Percentiles rank a stretch among this genome's conserved stretches.
Evolutionary conservation across 192 early-diverging fungal species (phyloP).

Genomic region (Fimicolochytrium jonesii): DNA sequence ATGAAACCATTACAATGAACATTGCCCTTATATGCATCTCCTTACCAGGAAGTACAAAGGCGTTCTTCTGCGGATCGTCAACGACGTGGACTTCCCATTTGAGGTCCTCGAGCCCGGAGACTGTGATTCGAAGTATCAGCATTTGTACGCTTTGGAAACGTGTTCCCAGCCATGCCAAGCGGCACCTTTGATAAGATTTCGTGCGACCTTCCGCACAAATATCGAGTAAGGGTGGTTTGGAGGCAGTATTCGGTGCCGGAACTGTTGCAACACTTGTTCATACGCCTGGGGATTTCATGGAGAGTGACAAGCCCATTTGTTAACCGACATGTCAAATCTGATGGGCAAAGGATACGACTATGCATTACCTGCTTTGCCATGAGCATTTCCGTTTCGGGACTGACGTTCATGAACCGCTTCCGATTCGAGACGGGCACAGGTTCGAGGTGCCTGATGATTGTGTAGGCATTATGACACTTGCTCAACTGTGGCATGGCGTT

Average conservation of each 20-base stretch:
- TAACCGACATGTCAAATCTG: not conserved
- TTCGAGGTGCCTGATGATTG: slow-evolving; percentile 70
- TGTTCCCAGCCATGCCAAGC: not conserved
- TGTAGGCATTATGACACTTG: no score
- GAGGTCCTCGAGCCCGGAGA: slow-evolving; percentile 58
- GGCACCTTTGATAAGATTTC: slow-evolving; percentile 61
- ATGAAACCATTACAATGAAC: no score
- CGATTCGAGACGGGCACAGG: slow-evolving; percentile 67
- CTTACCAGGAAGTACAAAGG: slow-evolving; percentile 88
- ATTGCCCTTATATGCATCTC: not conserved
- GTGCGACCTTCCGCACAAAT: slow-evolving; percentile 69
- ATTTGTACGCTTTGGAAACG: not conserved
- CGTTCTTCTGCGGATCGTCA: slow-evolving; percentile 74
- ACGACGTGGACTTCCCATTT: slow-evolving; percentile 95
- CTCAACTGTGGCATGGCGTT: not conserved
- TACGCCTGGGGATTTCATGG: slow-evolving; percentile 51
- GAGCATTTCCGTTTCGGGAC: slow-evolving; percentile 50
- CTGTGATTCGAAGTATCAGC: not conserved
- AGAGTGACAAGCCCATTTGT: not conserved
- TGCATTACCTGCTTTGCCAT: slow-evolving; percentile 50
- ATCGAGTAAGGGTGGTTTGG: slow-evolving; percentile 51
- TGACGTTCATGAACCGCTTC: slow-evolving; percentile 65
- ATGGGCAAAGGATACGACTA: not conserved
- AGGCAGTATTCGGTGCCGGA: slow-evolving; percentile 65
- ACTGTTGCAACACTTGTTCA: slow-evolving; percentile 61